Evolutionary conservation across 306 rosid genomes (phyloP), one percentile per base, ranked within the genome.

Genomic region (Mimosa bimucronata): DNA sequence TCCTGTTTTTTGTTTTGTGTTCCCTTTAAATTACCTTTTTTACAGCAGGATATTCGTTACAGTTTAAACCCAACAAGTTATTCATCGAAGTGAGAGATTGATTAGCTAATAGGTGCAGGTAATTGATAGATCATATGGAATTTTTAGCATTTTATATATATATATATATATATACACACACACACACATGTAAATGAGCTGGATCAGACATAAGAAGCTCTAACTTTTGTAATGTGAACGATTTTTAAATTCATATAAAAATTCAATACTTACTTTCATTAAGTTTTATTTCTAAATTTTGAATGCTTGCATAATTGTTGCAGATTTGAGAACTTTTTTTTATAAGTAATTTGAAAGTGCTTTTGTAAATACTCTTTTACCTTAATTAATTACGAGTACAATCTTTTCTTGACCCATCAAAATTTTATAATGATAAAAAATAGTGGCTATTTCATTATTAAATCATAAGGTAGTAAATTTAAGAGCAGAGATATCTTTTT

Each of bases 41-140:
- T 40, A 21, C 77, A 30, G 53, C 73, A 21, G 61, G 45, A 71
- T 45, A 80, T 75, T 58, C 45, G 66, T 60, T 60, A 11, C 5
- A 60, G 18, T 60, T 60, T 55, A 21, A 55, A 55, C 62, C 62
- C 62, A 55, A 8, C 62, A 15, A 77, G 66, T 85, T 68, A 82
- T 80, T 72, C 84, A 73, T 85, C 75, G 87, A 82, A 77, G 80
- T 26, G 67, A 45, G 85, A 38, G 72, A 82, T 80, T 80, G 40
- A 78, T 53, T 55, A 55, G 29, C 28, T 48, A 42, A 5, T 16
- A 21, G 29, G 74, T 68, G 55, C 77, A 80, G 85, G 73, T 67
- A 29, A 60, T 82, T 81, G 77, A 67, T 66, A 30, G 90, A 91
- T 89, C 93, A 89, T 84, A 85, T 85, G 86, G 82, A 88, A 86